Evolutionary conservation across 2,329 filamentous ascomycete species (phyloP), one percentile per base, ranked within the genome.

Genomic region (Apiospora rasikravindrae): DNA sequence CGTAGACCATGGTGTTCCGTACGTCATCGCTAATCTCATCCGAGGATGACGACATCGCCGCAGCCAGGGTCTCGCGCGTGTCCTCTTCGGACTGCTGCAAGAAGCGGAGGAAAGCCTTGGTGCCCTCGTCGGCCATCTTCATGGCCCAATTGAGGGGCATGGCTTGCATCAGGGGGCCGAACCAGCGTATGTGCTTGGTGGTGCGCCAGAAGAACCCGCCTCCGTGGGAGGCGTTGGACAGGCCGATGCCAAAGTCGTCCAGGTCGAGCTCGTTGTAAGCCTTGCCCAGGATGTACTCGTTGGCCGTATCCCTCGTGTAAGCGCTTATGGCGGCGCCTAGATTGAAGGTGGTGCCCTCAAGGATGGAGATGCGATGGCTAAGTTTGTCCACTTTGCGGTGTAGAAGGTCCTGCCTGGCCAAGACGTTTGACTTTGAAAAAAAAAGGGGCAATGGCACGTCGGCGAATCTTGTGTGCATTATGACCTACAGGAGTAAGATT

Each of bases 381-480:
- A 79, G 76, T 45, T 73, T 71, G 10, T 73, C 71, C 26, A 72
- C 49, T 16, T 72, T 70, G 5, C 61, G 42, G 45, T 71, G 51
- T 14, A 75, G 70, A 33, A 71, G 49, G 22, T 61, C 69, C 33
- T 73, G 71, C 2, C 76, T 69, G 2, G 76, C 72, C 0, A 76
- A 75, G 29, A 81, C 78, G 44, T 79, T 75, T 29, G 76, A 72
- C 1, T 80, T 79, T 0, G 81, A 82, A 44, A 83, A 83, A 72
- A 81, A 82, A 61, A n/a, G 76, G 78, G 8, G 77, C 76, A 16
- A 82, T 47, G 0, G 80, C 75, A 4, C 75, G 77, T 53, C 77
- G 79, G n/a, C 80, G 77, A 67, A 79, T 74, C 8, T 81, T 79
- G 69, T 82, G 80, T 4, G 79, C 45, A n/a, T 82, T 78, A 57